Evolutionary conservation across 2,329 filamentous ascomycete genomes (phyloP).

Genomic region (Cryphonectria nitschkei): DNA sequence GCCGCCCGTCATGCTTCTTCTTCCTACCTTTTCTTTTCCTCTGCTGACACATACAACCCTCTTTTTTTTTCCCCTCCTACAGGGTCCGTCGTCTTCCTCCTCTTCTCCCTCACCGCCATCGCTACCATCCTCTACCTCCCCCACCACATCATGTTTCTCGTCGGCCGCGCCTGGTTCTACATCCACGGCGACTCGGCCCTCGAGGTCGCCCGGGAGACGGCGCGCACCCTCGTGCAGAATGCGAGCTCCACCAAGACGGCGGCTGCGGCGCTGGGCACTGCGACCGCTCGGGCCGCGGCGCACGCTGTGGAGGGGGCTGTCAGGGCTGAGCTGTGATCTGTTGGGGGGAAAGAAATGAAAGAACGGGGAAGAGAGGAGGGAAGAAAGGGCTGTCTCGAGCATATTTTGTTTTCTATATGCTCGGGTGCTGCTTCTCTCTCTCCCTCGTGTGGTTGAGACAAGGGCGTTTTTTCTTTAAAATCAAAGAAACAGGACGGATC

Average conservation of each 20-base stretch:
- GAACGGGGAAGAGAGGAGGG: background rate
- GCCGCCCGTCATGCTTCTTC: background rate
- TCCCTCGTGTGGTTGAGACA: background rate
- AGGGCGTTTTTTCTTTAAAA: background rate
- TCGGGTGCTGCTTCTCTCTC: background rate
- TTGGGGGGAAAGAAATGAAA: background rate
- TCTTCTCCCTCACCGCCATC: constrained; percentile 83
- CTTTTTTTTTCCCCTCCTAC: constrained; percentile 13
- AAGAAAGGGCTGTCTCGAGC: background rate
- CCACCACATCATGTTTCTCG: constrained; percentile 82
- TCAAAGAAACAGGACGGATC: background rate
- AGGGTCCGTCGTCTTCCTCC: constrained; percentile 93
- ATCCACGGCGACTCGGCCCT: constrained; percentile 76
- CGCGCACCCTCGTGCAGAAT: constrained; percentile 40
- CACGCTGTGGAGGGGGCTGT: constrained; percentile 37
- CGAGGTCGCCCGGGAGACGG: constrained; percentile 49
- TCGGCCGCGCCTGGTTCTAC: constrained; percentile 91
- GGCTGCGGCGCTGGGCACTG: constrained; percentile 38
- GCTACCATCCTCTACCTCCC: constrained; percentile 92
- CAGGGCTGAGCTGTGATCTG: constrained; percentile 42
- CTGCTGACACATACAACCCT: no score
- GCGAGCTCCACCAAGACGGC: constrained; percentile 8
- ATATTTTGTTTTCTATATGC: background rate
- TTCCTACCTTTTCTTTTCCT: background rate
- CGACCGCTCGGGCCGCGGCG: constrained; percentile 36